Conservation (phyloP, 352 stramenopile species). For the Pythium periplocum region DNA sequence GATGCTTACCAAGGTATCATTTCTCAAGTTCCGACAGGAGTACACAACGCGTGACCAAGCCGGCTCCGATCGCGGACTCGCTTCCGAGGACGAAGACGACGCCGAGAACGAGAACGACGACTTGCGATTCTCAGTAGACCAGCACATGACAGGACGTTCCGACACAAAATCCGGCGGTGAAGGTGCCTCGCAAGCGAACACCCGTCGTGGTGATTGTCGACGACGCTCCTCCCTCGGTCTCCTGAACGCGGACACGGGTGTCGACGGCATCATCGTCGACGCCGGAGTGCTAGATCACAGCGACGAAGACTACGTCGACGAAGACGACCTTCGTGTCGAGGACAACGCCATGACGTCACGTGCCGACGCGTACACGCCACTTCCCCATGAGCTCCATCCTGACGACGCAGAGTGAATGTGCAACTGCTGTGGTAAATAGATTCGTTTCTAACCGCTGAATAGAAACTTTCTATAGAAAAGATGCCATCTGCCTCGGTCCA, state of each 20-base stretch:
- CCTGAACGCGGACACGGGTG: background rate
- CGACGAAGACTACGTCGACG: conserved; percentile 16
- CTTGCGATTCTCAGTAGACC: background rate
- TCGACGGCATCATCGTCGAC: conserved; percentile 19
- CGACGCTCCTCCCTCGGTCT: background rate
- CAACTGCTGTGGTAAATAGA: too few relatives aligned
- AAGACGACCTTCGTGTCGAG: conserved; percentile 3
- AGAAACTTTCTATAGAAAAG: too few relatives aligned
- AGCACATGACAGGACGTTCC: background rate
- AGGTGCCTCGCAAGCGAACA: background rate
- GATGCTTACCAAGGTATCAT: conserved; percentile 37
- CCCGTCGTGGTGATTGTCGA: background rate
- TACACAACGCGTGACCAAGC: conserved; percentile 32
- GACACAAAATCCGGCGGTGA: background rate
- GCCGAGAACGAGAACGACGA: conserved; percentile 8
- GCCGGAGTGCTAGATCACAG: conserved; percentile 6
- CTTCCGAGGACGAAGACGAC: conserved; percentile 32
- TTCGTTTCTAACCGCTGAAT: too few relatives aligned
- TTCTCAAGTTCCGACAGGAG: conserved; percentile 46
- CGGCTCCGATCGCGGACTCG: conserved; percentile 24
- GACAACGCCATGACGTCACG: background rate
- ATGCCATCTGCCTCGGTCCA: too few relatives aligned
- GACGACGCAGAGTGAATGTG: conserved; percentile 1
- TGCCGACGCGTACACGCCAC: background rate
- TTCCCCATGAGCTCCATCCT: conserved; percentile 1